Evolutionary conservation across 257 asterid genomes (phyloP).

Genomic region (Solanum sitiens): DNA sequence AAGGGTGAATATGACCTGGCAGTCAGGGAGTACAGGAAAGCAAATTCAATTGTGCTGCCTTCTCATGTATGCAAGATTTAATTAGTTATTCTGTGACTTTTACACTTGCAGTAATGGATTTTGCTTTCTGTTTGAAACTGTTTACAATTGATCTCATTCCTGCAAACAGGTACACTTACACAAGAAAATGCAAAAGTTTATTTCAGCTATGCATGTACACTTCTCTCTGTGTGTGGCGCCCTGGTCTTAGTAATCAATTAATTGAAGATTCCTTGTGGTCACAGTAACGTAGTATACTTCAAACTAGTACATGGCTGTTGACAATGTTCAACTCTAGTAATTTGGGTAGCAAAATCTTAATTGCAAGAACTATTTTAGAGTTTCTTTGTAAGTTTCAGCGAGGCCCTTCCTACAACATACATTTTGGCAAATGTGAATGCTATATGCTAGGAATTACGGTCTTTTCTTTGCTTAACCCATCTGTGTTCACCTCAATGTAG

Average conservation of each 20-base stretch:
- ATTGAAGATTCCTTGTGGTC: background rate
- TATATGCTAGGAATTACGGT: background rate
- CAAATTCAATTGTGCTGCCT: constrained; percentile 96
- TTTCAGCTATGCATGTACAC: background rate
- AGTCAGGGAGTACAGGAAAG: constrained; percentile 96
- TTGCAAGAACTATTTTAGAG: background rate
- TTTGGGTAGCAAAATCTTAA: background rate
- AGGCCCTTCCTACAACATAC: background rate
- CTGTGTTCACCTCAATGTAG: background rate
- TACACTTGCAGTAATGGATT: background rate
- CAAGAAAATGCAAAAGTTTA: background rate
- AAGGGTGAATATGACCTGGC: constrained; percentile 98
- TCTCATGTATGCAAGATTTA: constrained; percentile 57
- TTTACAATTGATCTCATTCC: background rate
- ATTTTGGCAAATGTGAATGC: background rate
- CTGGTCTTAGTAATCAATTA: background rate
- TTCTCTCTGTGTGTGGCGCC: background rate
- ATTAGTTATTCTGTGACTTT: background rate
- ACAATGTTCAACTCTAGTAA: background rate
- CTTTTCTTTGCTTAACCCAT: background rate
- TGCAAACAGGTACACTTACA: background rate
- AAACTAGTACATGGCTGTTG: background rate
- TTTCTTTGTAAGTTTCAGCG: background rate
- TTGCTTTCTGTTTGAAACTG: background rate
- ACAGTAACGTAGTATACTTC: background rate